Evolutionary conservation across 495 filamentous ascomycete species (phyloP), one percentile per base, ranked within the genome.

Genomic region (Talaromyces nanjingensis): DNA sequence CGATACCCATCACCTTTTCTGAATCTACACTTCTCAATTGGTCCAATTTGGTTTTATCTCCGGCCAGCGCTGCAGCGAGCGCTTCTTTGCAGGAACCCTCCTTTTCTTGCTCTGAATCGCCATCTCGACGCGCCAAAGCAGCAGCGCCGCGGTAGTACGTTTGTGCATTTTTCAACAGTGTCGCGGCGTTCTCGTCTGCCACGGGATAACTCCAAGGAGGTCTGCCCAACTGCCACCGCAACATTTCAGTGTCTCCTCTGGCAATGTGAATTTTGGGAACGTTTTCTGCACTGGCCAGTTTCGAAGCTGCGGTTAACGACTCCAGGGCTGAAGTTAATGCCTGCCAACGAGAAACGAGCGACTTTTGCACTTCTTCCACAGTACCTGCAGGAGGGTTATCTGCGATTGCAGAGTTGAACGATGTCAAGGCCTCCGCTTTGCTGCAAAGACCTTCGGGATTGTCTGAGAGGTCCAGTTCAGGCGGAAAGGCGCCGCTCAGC

Each of bases 71-170:
- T 55, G 73, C 73, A 16, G 70, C 78, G 62, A 83, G 72, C 3
- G 79, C 75, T 64, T 81, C 78, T 65, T 78, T 79, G 54, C 70
- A 76, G 4, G 69, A 65, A 14, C 70, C 83, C 33, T 86, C 81
- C n/a, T 68, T 72, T 64, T 78, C 75, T 66, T 83, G 77, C 11
- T 82, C 77, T 4, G 62, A 60, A 3, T 65, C 72, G 54, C 79
- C 72, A 60, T 79, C 75, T 67, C 73, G 70, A 39, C 75, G 70
- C 55, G 78, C 75, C 27, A 86, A 65, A 37, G 74, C 79, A 53
- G 77, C 77, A 1, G 86, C 86, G 29, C 86, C 86, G 47, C 84
- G 77, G 67, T 87, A 90, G 65, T 84, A 89, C 9, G 85, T 83
- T 34, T 82, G 82, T 3, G 87, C 86, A 66, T 90, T 90, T 42